Conservation (phyloP, 805 yeast species). For the Metschnikowia anglica region DNA sequence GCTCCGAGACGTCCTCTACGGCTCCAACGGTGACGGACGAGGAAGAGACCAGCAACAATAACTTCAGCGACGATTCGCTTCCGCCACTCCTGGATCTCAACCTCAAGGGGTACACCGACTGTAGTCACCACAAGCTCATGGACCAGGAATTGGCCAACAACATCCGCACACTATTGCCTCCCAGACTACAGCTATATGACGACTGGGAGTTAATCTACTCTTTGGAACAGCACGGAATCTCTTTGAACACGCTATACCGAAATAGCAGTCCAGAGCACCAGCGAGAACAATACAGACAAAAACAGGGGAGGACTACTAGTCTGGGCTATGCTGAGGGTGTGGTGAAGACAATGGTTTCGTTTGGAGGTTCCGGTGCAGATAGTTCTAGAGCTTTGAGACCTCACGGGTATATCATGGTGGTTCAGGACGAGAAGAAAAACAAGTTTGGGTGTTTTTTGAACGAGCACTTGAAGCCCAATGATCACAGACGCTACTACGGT, state of each 20-base stretch:
- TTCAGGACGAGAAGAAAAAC: conserved; percentile 62
- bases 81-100: conserved; percentile 56
- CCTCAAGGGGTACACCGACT: conserved; percentile 58
- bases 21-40: not conserved
- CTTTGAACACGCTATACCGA: conserved; percentile 73
- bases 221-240: conserved; percentile 90
- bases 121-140: conserved; percentile 60
- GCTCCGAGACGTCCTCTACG: conserved; percentile 4
- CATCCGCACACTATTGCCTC: conserved; percentile 69
- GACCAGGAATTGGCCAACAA: conserved; percentile 69
- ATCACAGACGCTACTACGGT: conserved; percentile 76
- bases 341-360: conserved; percentile 34
- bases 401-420: conserved; percentile 71
- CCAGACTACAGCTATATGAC: conserved; percentile 72
- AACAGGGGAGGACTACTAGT: conserved; percentile 14
- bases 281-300: conserved; percentile 18
- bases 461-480: conserved; percentile 70
- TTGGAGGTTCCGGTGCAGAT: conserved; percentile 18
- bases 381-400: conserved; percentile 28
- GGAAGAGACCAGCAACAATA: not conserved
- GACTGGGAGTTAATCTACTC: conserved; percentile 79
- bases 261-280: conserved; percentile 48
- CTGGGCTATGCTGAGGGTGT: conserved; percentile 39
- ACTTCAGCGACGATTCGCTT: conserved; percentile 16
- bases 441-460: conserved; percentile 79